These are phyloP conservation scores for Leccinum uliginosum DNA, from an alignment of 768 basidiomycete genomes.

Conservation along the genomic window DNA sequence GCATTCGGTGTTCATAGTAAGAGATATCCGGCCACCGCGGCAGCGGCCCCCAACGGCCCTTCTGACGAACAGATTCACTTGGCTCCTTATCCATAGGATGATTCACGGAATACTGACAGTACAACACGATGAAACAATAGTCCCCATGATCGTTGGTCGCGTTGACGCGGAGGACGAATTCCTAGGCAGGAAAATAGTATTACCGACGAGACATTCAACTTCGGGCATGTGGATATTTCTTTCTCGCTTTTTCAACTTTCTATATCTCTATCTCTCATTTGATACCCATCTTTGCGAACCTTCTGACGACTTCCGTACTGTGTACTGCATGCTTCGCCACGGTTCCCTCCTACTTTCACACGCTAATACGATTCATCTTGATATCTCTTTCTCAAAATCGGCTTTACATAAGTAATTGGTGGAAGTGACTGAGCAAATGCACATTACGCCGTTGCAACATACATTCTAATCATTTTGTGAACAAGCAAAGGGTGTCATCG, in stretches of 20 bases:
- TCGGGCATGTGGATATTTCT: neutral
- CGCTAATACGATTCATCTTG: neutral
- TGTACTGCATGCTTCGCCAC: neutral
- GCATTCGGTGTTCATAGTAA: conserved; percentile 35
- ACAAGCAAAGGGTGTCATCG: neutral
- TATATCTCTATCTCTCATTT: neutral
- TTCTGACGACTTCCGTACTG: neutral
- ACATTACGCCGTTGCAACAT: neutral
- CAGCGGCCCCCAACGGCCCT: conserved; percentile 4
- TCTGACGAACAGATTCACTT: conserved; percentile 38
- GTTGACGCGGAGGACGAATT: neutral
- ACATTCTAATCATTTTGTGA: neutral
- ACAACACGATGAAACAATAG: conserved; percentile 2
- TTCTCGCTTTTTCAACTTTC: neutral
- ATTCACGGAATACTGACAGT: conserved; percentile 8
- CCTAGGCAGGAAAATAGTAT: neutral
- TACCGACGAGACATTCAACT: neutral
- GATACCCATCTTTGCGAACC: neutral
- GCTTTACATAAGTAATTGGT: neutral
- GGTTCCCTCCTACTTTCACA: neutral
- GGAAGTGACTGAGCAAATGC: neutral
- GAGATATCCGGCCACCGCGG: conserved; percentile 13
- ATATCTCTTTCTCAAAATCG: neutral
- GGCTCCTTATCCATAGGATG: conserved; percentile 32
- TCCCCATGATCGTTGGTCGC: neutral